Conservation (phyloP, 2,329 filamentous ascomycete genomes). For the Arthrobotrys pseudoclavata region DNA sequence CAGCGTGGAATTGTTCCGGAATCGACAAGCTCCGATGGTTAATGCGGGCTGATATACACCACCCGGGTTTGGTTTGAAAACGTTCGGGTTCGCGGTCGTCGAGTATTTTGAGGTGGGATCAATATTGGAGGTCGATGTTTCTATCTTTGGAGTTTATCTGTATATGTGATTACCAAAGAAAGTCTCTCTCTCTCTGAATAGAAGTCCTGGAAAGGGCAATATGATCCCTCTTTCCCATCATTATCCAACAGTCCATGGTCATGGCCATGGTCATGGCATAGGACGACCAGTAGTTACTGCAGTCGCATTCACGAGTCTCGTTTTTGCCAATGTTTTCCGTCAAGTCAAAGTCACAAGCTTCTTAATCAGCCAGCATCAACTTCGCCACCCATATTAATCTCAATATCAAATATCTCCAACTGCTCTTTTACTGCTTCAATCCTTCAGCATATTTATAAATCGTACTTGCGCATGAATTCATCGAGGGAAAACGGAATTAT, state of each 20-base stretch:
- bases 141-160: neutral
- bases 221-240: conserved; percentile 5
- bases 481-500: neutral
- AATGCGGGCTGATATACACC: conserved; percentile 17
- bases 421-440: neutral
- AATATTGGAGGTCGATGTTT: neutral
- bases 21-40: conserved; percentile 45
- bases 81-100: neutral
- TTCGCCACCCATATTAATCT: conserved; percentile 1
- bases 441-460: neutral
- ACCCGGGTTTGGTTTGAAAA: neutral
- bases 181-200: neutral
- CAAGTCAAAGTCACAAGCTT: neutral
- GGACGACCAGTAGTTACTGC: conserved; percentile 15
- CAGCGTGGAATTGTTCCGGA: conserved; percentile 38
- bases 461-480: neutral
- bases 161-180: neutral
- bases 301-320: neutral
- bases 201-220: conserved; percentile 25
- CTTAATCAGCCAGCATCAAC: neutral
- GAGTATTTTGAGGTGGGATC: neutral
- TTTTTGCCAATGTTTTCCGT: neutral
- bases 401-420: conserved; percentile 51
- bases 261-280: neutral
- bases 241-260: too few species aligned